Percentiles rank a stretch among this genome's conserved stretches.
These are phyloP conservation scores for Penicillium argentinense DNA, from an alignment of 495 filamentous ascomycete genomes.

Conservation along the genomic window DNA sequence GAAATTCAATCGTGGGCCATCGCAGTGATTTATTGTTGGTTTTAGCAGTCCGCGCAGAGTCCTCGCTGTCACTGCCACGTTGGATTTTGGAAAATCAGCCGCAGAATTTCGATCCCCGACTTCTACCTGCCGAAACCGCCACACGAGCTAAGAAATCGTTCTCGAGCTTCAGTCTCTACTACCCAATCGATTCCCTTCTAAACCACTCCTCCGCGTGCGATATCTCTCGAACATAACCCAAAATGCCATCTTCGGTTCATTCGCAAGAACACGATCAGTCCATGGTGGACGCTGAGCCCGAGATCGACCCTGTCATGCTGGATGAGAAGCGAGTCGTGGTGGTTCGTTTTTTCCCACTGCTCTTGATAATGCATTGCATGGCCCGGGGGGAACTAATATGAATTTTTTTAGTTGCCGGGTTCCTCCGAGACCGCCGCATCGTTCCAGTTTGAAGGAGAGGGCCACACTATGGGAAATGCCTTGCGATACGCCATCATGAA, in stretches of 20 bases:
- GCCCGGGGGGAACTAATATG: no score
- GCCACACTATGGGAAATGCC: conserved; percentile 94
- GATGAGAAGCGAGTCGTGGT: conserved; percentile 57
- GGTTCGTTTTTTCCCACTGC: no score
- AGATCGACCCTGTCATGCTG: conserved; percentile 39
- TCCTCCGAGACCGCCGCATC: conserved; percentile 69
- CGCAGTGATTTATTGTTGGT: conserved; percentile 1
- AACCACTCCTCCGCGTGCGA: background rate
- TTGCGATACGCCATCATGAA: conserved; percentile 96
- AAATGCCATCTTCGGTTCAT: conserved; percentile 47
- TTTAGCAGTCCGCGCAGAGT: background rate
- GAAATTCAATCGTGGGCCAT: conserved; percentile 3
- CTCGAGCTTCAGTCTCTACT: no score
- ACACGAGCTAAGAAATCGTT: no score
- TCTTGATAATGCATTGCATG: no score
- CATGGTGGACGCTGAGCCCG: conserved; percentile 53
- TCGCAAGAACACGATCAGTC: conserved; percentile 44
- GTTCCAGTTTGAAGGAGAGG: conserved; percentile 89
- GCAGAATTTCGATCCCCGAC: no score
- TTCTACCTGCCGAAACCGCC: no score
- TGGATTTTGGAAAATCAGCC: no score
- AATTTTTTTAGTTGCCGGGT: conserved; percentile 59
- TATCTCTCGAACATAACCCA: conserved; percentile 4
- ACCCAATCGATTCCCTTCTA: no score
- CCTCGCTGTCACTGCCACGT: background rate